Evolutionary conservation across 2,329 filamentous ascomycete genomes (phyloP).

Genomic region (Alternaria sp.): DNA sequence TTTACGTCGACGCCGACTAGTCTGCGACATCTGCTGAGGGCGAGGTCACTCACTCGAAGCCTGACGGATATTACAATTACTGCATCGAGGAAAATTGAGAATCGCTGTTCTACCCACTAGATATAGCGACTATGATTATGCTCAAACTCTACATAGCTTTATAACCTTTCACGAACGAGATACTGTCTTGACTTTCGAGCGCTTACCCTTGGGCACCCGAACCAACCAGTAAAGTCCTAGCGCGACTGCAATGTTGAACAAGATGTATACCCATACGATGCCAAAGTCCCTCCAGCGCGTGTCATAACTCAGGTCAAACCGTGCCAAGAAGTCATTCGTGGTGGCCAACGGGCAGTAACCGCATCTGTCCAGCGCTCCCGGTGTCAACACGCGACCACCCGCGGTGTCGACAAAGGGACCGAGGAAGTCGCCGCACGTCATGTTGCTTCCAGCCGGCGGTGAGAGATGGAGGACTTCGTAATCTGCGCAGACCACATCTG

Average conservation of each 20-base stretch:
- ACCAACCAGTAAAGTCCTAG: constrained; percentile 63
- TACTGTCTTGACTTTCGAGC: no score
- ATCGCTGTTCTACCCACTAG: no score
- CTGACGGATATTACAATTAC: no score
- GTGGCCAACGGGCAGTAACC: constrained; percentile 50
- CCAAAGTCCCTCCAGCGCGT: constrained; percentile 63
- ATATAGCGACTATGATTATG: no score
- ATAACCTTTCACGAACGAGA: no score
- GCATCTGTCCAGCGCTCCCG: constrained; percentile 52
- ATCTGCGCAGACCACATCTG: constrained; percentile 68
- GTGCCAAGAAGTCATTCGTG: constrained; percentile 55
- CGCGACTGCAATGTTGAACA: constrained; percentile 62
- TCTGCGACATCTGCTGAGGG: no score
- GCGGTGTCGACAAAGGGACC: constrained; percentile 34
- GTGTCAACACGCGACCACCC: constrained; percentile 51
- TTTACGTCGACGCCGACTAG: no score
- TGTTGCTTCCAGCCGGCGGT: constrained; percentile 59
- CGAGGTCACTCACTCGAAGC: no score
- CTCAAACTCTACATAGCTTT: no score
- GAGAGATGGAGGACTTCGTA: constrained; percentile 74
- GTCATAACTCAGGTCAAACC: constrained; percentile 54
- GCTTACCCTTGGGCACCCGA: constrained; percentile 62
- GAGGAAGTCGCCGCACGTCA: constrained; percentile 54
- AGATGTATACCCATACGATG: constrained; percentile 62
- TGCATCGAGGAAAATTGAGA: no score